phyloP scores from a whole-genome alignment of 768 basidiomycete genomes.

The Coprinopsis marcescibilis region DNA sequence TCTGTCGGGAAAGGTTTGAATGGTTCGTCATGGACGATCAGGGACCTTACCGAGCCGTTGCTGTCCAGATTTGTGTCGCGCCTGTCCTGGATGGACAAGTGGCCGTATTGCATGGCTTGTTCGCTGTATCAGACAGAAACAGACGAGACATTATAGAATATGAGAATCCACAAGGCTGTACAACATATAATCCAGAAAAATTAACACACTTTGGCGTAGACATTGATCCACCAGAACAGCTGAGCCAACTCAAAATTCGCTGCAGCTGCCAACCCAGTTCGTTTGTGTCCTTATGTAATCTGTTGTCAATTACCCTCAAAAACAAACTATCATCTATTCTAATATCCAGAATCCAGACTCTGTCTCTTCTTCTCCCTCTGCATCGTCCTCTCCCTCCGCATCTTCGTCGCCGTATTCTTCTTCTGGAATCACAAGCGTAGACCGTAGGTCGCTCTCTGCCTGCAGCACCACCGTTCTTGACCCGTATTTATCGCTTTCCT shows the following conservation, averaged over 20 bases:
- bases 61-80: slow-evolving; percentile 52
- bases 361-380: slow-evolving; percentile 24
- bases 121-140: slow-evolving; percentile 34
- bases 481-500: slow-evolving; percentile 41
- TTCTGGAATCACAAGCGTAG: slow-evolving; percentile 23
- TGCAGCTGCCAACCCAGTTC: slow-evolving; percentile 10
- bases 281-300: slow-evolving; percentile 13
- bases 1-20: slow-evolving; percentile 28
- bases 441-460: slow-evolving; percentile 24
- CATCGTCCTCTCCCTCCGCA: slow-evolving; percentile 36
- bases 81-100: slow-evolving; percentile 45
- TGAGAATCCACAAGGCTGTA: slow-evolving; percentile 12
- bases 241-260: slow-evolving; percentile 15
- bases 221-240: slow-evolving; percentile 18
- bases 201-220: slow-evolving; percentile 14
- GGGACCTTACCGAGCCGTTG: slow-evolving; percentile 51
- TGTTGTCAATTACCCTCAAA: slow-evolving; percentile 1
- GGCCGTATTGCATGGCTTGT: slow-evolving; percentile 55
- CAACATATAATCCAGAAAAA: slow-evolving; percentile 10
- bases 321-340: slow-evolving; percentile 9
- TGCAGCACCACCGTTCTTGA: slow-evolving; percentile 19
- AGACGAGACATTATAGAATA: not conserved
- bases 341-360: slow-evolving; percentile 13
- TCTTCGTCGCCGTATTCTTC: slow-evolving; percentile 36
- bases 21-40: slow-evolving; percentile 21